Percentiles rank a stretch among this genome's conserved stretches.
Evolutionary conservation across 1,284 basidiomycete genomes (phyloP).

Genomic region (Ustilago shanxiensis): DNA sequence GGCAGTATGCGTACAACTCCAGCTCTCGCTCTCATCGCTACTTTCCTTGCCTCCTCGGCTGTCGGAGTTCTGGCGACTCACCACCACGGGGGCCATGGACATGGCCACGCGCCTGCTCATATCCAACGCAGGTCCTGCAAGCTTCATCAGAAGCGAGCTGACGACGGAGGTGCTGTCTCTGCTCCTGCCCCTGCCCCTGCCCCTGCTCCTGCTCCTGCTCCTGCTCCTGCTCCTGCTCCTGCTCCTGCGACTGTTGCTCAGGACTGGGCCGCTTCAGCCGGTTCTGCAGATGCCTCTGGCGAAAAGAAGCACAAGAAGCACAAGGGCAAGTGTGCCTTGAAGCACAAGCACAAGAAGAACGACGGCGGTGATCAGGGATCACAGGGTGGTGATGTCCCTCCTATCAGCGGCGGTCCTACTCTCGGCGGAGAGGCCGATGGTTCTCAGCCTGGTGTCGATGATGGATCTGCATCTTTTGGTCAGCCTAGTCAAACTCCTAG

Average conservation of each 20-base stretch:
- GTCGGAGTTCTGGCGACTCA: conserved; percentile 13
- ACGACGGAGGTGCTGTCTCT: not conserved
- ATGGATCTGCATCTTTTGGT: not conserved
- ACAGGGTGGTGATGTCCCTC: not conserved
- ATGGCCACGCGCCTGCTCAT: not conserved
- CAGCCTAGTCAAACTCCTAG: not conserved
- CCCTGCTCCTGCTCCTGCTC: too few relatives aligned
- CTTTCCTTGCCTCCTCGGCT: conserved; percentile 20
- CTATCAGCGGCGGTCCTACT: not conserved
- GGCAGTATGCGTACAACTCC: conserved; percentile 33
- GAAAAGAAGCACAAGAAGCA: conserved; percentile 30
- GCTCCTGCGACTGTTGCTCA: not conserved
- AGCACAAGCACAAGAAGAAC: conserved; percentile 7
- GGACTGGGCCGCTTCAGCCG: not conserved
- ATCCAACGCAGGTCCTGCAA: conserved; percentile 12
- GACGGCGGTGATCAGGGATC: not conserved
- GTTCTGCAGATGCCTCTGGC: not conserved
- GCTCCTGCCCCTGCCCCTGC: not conserved
- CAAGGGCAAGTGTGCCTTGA: conserved; percentile 22
- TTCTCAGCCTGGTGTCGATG: not conserved
- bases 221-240: not conserved
- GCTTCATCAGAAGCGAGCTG: conserved; percentile 2
- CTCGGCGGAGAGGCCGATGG: not conserved
- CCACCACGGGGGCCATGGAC: not conserved
- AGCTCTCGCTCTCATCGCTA: conserved; percentile 30